Conservation (phyloP, 1,139 yeast genomes). For the Lodderomyces orthopsilosis region DNA sequence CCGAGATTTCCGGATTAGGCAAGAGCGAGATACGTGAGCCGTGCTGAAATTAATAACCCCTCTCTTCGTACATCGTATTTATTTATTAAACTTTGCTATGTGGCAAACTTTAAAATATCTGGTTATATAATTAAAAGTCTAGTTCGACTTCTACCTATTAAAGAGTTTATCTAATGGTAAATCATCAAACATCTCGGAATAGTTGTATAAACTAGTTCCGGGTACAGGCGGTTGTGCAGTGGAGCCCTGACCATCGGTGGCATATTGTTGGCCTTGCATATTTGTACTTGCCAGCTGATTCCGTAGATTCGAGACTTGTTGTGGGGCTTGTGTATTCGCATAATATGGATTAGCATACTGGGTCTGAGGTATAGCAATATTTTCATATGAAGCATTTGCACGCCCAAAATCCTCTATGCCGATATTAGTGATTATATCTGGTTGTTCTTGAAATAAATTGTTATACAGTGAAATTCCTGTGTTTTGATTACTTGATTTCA, state of each 20-base stretch:
- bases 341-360: background rate
- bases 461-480: conserved; percentile 4
- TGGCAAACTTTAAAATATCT: too few species aligned
- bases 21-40: conserved; percentile 1
- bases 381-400: background rate
- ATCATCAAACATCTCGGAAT: conserved; percentile 25
- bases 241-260: background rate
- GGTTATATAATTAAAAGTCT: background rate
- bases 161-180: conserved; percentile 20
- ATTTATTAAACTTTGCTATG: too few species aligned
- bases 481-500: conserved; percentile 9
- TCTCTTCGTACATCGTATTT: too few species aligned
- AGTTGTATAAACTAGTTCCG: conserved; percentile 7
- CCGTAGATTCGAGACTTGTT: background rate
- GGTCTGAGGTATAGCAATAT: background rate
- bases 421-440: background rate
- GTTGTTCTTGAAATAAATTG: background rate
- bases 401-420: background rate
- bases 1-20: conserved; percentile 1
- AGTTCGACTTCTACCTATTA: background rate
- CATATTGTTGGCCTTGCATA: background rate
- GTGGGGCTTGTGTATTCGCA: background rate
- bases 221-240: background rate
- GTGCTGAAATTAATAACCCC: background rate
- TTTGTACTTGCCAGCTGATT: background rate